Conservation (phyloP, 2,329 filamentous ascomycete genomes). For the Fusarium ramigenum region DNA sequence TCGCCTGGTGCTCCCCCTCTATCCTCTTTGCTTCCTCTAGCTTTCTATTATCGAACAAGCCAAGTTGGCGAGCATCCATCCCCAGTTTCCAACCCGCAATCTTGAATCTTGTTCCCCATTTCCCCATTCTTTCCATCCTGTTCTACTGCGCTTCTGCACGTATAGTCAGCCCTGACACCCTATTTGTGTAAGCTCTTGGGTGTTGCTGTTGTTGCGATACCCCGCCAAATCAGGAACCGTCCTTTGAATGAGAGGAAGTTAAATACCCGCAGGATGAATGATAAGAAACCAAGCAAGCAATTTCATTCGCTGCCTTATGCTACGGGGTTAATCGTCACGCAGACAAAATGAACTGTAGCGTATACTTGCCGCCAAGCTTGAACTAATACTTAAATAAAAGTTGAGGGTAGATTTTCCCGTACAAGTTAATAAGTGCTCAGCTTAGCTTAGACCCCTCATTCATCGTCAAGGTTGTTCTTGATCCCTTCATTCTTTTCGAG, state of each 20-base stretch:
- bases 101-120: conserved; percentile 25
- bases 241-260: background rate
- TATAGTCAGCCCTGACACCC: conserved; percentile 2
- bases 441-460: conserved; percentile 25
- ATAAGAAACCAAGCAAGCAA: conserved; percentile 26
- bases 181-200: conserved; percentile 1
- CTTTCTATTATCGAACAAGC: background rate
- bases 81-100: conserved; percentile 34
- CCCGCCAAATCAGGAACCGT: conserved; percentile 24
- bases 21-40: background rate
- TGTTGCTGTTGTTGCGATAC: background rate
- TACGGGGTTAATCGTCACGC: conserved; percentile 23
- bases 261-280: conserved; percentile 21
- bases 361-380: conserved; percentile 22
- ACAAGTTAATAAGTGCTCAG: conserved; percentile 3
- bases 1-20: conserved; percentile 30
- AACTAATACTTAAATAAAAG: conserved; percentile 6
- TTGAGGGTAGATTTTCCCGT: background rate
- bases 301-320: conserved; percentile 33
- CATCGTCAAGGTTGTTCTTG: conserved; percentile 21
- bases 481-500: conserved; percentile 14
- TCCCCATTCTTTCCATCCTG: conserved; percentile 35
- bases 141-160: conserved; percentile 20
- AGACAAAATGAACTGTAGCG: conserved; percentile 8
- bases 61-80: conserved; percentile 11